phyloP scores from a whole-genome alignment of 768 basidiomycete species.

The Coprinopsis strossmayeri region DNA sequence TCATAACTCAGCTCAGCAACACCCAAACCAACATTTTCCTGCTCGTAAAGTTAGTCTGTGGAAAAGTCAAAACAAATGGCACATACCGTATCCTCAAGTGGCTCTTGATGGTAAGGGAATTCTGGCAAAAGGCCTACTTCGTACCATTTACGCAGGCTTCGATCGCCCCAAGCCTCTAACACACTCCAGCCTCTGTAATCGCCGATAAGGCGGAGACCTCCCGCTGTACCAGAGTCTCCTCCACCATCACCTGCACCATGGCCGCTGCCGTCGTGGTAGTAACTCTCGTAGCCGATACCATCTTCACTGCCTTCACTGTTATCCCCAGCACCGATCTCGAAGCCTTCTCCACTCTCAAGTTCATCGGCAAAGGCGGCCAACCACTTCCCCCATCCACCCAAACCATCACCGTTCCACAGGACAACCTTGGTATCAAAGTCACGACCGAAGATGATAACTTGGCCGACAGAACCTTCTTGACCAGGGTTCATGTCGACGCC shows the following conservation, averaged over 20 bases:
- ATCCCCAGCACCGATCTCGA: conserved; percentile 65
- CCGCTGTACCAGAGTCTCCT: conserved; percentile 62
- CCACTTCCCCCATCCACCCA: conserved; percentile 93
- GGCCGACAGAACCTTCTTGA: conserved; percentile 69
- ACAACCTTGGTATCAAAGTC: conserved; percentile 99
- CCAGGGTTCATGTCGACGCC: conserved; percentile 92
- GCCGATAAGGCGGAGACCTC: conserved; percentile 70
- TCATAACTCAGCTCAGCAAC: conserved; percentile 34
- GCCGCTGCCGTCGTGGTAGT: conserved; percentile 78
- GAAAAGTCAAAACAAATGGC: too few relatives aligned
- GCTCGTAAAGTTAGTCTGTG: conserved; percentile 12
- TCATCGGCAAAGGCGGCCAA: conserved; percentile 88
- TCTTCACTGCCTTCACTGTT: conserved; percentile 73
- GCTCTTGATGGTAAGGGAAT: conserved; percentile 28
- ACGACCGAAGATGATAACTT: conserved; percentile 97
- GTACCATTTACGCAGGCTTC: conserved; percentile 81
- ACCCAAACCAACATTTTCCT: conserved; percentile 42
- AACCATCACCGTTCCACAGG: conserved; percentile 86
- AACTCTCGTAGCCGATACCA: conserved; percentile 78
- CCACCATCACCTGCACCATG: conserved; percentile 75
- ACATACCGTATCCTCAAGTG: conserved; percentile 27
- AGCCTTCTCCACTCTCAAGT: conserved; percentile 84
- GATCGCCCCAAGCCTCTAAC: conserved; percentile 90
- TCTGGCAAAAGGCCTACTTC: conserved; percentile 67
- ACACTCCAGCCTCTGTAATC: conserved; percentile 92